Conservation (phyloP, 192 early-diverging fungal genomes). For the Entomortierella lignicola region DNA sequence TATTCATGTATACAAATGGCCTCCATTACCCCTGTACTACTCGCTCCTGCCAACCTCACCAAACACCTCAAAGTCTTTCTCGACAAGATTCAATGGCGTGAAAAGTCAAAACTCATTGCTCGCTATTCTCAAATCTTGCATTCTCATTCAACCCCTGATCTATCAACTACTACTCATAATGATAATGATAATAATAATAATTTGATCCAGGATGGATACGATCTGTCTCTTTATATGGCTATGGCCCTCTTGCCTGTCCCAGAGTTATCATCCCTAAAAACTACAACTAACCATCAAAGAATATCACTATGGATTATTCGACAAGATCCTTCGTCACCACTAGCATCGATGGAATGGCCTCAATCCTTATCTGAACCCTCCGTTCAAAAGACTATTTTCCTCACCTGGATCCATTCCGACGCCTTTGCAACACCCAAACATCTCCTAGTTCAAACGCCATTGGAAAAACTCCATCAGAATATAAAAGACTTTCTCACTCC, state of each 20-base stretch:
- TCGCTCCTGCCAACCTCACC: constrained; percentile 30
- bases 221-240: constrained; percentile 30
- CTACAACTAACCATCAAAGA: neutral
- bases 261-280: neutral
- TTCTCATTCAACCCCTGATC: neutral
- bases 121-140: constrained; percentile 16
- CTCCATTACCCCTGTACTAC: constrained; percentile 25
- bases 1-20: constrained; percentile 4
- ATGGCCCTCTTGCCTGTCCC: constrained; percentile 26
- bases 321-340: constrained; percentile 1
- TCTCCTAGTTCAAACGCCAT: constrained; percentile 38
- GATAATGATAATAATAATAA: no score
- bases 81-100: constrained; percentile 38
- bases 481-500: constrained; percentile 18
- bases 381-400: constrained; percentile 19
- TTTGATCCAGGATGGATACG: constrained; percentile 8
- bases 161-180: no score
- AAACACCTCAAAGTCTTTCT: constrained; percentile 38
- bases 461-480: constrained; percentile 26
- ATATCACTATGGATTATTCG: constrained; percentile 17
- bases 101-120: constrained; percentile 40
- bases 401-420: constrained; percentile 8
- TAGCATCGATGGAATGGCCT: constrained; percentile 12
- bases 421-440: constrained; percentile 35
- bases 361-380: constrained; percentile 10